Conservation (phyloP, 257 asterid genomes). For the Schizonepeta tenuifolia region DNA sequence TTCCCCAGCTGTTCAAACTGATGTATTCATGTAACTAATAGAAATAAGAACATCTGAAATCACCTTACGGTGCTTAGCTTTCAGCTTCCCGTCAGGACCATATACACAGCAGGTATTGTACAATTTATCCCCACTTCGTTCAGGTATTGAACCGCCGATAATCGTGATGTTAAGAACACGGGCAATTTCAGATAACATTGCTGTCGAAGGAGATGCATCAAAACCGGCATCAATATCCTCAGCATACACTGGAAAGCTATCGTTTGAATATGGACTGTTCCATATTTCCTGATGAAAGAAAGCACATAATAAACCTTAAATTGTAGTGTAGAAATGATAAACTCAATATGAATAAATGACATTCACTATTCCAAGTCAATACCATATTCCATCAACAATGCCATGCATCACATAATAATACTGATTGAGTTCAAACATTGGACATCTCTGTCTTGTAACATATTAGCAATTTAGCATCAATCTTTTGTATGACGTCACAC, state of each 20-base stretch:
- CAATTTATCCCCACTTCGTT: slow-evolving; percentile 80
- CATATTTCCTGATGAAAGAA: slow-evolving; percentile 77
- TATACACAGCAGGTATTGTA: slow-evolving; percentile 90
- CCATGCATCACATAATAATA: neutral
- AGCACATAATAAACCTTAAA: slow-evolving; percentile 11
- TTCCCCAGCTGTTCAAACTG: neutral
- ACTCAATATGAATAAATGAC: neutral
- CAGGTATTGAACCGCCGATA: slow-evolving; percentile 95
- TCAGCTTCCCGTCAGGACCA: slow-evolving; percentile 83
- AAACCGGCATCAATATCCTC: slow-evolving; percentile 96
- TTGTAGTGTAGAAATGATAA: no score
- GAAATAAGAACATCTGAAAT: slow-evolving; percentile 28
- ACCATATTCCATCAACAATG: neutral
- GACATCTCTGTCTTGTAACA: no score
- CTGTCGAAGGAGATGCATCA: slow-evolving; percentile 86
- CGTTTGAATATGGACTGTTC: slow-evolving; percentile 96
- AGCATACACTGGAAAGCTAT: slow-evolving; percentile 90
- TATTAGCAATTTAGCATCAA: slow-evolving; percentile 15
- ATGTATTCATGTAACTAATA: slow-evolving; percentile 8
- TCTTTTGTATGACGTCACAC: neutral
- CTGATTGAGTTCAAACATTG: no score
- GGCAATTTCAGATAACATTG: slow-evolving; percentile 89
- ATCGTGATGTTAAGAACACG: slow-evolving; percentile 70
- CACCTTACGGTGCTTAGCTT: slow-evolving; percentile 97
- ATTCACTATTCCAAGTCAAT: neutral